Evolutionary conservation across 805 yeast genomes (phyloP).

Genomic region (Zygosaccharomyces kombuchaensis): DNA sequence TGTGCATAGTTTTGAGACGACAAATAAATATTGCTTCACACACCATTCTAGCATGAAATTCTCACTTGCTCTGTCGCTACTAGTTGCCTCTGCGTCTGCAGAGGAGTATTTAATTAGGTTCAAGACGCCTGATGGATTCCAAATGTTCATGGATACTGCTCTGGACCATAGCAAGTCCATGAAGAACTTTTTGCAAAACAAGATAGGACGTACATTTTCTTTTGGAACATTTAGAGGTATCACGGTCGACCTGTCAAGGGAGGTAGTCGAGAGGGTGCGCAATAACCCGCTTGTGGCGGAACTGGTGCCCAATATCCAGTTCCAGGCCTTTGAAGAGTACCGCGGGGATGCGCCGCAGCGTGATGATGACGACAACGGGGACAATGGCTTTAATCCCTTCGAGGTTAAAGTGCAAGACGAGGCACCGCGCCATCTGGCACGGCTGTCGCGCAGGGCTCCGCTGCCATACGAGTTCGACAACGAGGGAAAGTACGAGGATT

Average conservation of each 20-base stretch:
- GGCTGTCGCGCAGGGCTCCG: slow-evolving; percentile 50
- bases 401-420: slow-evolving; percentile 32
- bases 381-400: slow-evolving; percentile 7
- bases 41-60: not conserved
- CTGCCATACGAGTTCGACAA: slow-evolving; percentile 30
- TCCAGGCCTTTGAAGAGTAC: slow-evolving; percentile 48
- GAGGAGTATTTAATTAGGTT: slow-evolving; percentile 48
- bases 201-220: slow-evolving; percentile 48
- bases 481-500: slow-evolving; percentile 19
- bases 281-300: slow-evolving; percentile 62
- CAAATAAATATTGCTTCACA: not conserved
- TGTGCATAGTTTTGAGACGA: not conserved
- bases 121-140: slow-evolving; percentile 46
- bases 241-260: slow-evolving; percentile 54
- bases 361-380: slow-evolving; percentile 13
- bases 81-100: slow-evolving; percentile 9
- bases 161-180: slow-evolving; percentile 27
- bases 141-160: slow-evolving; percentile 45
- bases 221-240: slow-evolving; percentile 73
- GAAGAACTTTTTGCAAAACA: slow-evolving; percentile 44
- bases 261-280: slow-evolving; percentile 44
- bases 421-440: slow-evolving; percentile 66
- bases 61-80: slow-evolving; percentile 1
- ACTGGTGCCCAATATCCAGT: slow-evolving; percentile 59
- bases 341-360: slow-evolving; percentile 6